Evolutionary conservation across 2,329 filamentous ascomycete species (phyloP), one percentile per base, ranked within the genome.

Genomic region (Rutstroemia sp.): DNA sequence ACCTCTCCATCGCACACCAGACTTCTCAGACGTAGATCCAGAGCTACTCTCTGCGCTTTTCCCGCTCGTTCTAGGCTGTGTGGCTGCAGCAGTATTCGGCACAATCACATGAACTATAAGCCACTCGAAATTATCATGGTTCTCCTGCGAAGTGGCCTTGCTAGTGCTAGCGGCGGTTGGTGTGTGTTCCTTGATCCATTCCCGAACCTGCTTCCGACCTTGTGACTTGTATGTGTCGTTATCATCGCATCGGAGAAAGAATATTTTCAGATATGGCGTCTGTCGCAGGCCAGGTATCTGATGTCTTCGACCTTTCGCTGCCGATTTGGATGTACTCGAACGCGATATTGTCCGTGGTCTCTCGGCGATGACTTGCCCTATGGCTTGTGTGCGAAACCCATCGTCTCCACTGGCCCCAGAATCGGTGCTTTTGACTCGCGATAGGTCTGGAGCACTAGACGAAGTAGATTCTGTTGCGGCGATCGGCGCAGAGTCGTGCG

Each of bases 101-200:
- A 95, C 77, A 12, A 96, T 88, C 25, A 99, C 89, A 70, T 99
- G 94, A 21, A 99, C 69, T 54, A 99, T 89, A 62, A 99, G 76
- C 88, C 92, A 97, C 71, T 99, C 94, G 64, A 88, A 96, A 0
- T 94, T 92, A 74, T 99, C 92, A 68, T 99, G 94, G 60, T 95
- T 94, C 68, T 96, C 92, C 67, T 91, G 86, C 19, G 82, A 85
- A 66, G 78, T 89, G 19, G 74, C 70, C 30, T 83, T 81, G 57
- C 73, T 76, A 57, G 80, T 75, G 2, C 73, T 76, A 57, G 80
- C 75, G 2, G 82, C 76, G 0, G 81, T 75, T 0, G 83, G 79
- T 0, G 86, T 84, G 60, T 95, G 80, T 6, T 81, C 76, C 71
- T 94, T 95, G 65, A 97, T 82, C 94, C 94, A 99, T 62, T 97